Base-by-base conservation (phyloP, 192 early-diverging fungal species). In the Podila horticola region DNA sequence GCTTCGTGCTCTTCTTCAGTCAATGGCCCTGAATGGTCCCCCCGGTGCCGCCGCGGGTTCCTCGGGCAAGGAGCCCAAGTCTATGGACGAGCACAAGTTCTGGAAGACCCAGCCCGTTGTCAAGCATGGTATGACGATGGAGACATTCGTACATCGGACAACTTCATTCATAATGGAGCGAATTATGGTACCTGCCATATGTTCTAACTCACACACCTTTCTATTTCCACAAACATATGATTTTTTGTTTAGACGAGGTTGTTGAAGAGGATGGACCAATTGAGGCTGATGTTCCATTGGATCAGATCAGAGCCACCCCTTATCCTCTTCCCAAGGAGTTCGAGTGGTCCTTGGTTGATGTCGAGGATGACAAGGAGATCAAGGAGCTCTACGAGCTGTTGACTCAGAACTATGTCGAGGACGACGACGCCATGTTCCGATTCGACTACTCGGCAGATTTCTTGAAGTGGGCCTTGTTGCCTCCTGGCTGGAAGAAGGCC, bases 71-170 rank as follows among this genome's bases (percentile, higher is more conserved):
- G 77, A 64, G 9, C 77, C 77, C 49, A 88, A 88, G 64, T 86
- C 86, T 20, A 85, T 84, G 71, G 77, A 76, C 5, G 85, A 89
- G 30, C 94, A 97, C 87, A 92, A 96, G 87, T 99, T 99, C 72
- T 99, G 98, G 98, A 91, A 85, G 74, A 99, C 98, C 15, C 98
- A 99, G 82, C 98, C 98, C 12, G 98, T 99, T 19, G 93, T 93
- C 19, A 85, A 90, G 64, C 88, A 91, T 70, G 91, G 94, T 86
- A 86, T 71, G 26, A 17, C 26, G 15, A 31, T 33, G 7, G 19
- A 13, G 1, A 34, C 17, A 8, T 31, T 24, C 11, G 36, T 69
- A 3, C 15, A 45, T 45, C 15, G 15, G 2, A 45, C 41, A 17
- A 7, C 15, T 45, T 45, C 12, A 41, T 41, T 41, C 41, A 45